phyloP scores from a whole-genome alignment of 495 filamentous ascomycete species.

The Neurospora pannonica region DNA sequence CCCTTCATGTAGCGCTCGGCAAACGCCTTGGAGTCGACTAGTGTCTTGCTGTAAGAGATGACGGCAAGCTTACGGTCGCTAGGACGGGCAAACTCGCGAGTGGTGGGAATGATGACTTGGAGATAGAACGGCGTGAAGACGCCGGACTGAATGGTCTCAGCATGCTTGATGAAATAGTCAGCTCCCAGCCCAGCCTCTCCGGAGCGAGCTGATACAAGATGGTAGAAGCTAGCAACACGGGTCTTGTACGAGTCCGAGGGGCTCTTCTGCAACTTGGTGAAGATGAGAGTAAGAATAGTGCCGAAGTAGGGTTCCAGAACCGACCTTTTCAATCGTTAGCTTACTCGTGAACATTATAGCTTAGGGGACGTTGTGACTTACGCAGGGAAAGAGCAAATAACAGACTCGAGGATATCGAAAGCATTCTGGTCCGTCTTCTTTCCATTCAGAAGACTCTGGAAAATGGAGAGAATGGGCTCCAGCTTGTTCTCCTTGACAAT shows the following conservation, averaged over 20 bases:
- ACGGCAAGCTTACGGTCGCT: constrained; percentile 90
- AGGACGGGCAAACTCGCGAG: constrained; percentile 75
- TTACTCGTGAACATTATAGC: neutral
- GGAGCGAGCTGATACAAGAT: constrained; percentile 70
- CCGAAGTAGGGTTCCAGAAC: constrained; percentile 68
- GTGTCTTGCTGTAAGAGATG: constrained; percentile 79
- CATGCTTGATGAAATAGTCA: constrained; percentile 76
- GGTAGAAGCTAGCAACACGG: constrained; percentile 84
- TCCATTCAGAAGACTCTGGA: constrained; percentile 70
- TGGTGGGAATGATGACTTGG: constrained; percentile 75
- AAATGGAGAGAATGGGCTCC: constrained; percentile 76
- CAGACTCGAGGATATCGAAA: constrained; percentile 80
- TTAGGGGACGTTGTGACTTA: constrained; percentile 31
- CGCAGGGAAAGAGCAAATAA: constrained; percentile 61
- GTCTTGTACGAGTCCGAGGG: constrained; percentile 68
- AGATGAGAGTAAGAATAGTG: constrained; percentile 69
- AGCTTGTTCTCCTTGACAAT: constrained; percentile 64
- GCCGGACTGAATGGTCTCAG: constrained; percentile 68
- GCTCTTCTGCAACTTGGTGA: constrained; percentile 69
- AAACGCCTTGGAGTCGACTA: constrained; percentile 74
- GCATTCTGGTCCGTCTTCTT: constrained; percentile 71
- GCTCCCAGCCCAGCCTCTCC: constrained; percentile 68
- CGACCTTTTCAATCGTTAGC: constrained; percentile 34
- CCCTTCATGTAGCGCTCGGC: constrained; percentile 68
- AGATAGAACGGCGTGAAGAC: constrained; percentile 81